Conservation (phyloP, 208 protist species). For the Sergeia podlipaevii region DNA sequence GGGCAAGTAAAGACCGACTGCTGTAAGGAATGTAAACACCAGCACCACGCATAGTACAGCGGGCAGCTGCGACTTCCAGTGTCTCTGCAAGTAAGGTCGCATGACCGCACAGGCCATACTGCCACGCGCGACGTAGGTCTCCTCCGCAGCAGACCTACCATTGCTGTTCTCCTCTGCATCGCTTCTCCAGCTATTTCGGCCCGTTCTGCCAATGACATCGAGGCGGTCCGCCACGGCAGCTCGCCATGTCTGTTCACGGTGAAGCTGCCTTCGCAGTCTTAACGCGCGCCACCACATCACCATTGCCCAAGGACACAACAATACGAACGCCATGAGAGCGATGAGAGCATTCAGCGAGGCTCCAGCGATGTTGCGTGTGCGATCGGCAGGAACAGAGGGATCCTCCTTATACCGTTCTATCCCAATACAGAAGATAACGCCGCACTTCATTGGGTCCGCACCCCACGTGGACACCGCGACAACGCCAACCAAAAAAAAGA, state of each 20-base stretch:
- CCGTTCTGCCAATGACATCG: no score
- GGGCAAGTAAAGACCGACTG: constrained; percentile 46
- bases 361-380: no score
- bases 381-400: no score
- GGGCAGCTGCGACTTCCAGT: constrained; percentile 7
- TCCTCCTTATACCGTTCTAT: not conserved
- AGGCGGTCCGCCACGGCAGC: no score
- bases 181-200: no score
- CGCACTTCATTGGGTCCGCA: not conserved
- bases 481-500: constrained; percentile 12
- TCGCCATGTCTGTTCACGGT: no score
- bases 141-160: no score
- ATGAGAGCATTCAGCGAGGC: constrained; percentile 4
- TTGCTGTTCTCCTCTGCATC: no score
- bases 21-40: constrained; percentile 17
- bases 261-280: constrained; percentile 10
- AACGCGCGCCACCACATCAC: constrained; percentile 13
- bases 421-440: constrained; percentile 16
- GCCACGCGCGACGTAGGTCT: constrained; percentile 3
- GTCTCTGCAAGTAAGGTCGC: not conserved
- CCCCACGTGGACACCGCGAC: constrained; percentile 10
- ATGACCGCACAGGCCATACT: constrained; percentile 10
- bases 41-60: constrained; percentile 12
- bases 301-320: constrained; percentile 7
- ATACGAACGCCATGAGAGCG: not conserved